Base-by-base conservation (phyloP, 2,329 filamentous ascomycete genomes). In the Helotiales sp. region DNA sequence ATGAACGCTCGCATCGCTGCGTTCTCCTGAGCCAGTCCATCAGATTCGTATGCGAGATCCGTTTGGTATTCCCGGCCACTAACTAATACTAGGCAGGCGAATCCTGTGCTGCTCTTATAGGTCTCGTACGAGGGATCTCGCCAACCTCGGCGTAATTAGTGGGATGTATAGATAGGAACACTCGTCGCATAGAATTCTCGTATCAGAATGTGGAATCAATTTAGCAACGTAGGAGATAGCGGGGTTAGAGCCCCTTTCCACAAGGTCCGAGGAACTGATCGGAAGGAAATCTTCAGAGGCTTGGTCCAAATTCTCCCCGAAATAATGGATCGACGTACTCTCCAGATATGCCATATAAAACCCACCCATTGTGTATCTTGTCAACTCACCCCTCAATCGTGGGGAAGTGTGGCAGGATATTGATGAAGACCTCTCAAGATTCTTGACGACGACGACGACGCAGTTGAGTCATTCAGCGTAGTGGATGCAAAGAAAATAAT, bases 61-160 rank as follows among this genome's bases (percentile, higher is more conserved):
- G 94, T 97, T 79, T 94, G 93, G 82, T 97, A 98, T 83, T 97
- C 93, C 77, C 95, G 91, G 74, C 96, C 96, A 83, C 97, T 97
- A 78, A 98, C 95, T 71, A 96, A 87, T 65, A 97, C 95, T 66
- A 93, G 90, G 83, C 94, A 97, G 67, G 91, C 93, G 80, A 91
- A 97, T 77, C 94, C 94, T 75, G 84, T 87, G 71, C 85, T 82
- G 75, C 89, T 89, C 74, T 86, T 87, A 84, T 91, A 93, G 76
- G 90, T 90, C 81, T 96, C 91, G 85, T 97, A 98, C 78, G 88
- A 86, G 76, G 95, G 95, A 79, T 97, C 93, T 74, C 89, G 89
- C 95, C 95, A 98, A 81, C 93, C 92, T 80, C 95, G 93, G 75
- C 95, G 75, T 71, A 68, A 62, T 66, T 67, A 40, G 65, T 68